phyloP scores from a whole-genome alignment of 345 rosid species.

The Mercurialis annua region DNA sequence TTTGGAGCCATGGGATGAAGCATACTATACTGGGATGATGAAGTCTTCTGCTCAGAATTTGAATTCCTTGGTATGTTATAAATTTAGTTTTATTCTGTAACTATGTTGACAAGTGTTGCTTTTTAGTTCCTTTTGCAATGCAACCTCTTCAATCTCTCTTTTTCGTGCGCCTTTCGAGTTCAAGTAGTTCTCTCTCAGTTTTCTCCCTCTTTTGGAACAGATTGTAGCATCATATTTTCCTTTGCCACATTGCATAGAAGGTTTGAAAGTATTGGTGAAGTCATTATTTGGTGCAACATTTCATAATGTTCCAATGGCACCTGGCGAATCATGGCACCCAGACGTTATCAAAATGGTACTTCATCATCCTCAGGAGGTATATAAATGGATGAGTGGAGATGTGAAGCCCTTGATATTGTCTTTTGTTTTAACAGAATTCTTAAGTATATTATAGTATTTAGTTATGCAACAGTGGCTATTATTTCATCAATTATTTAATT shows the following conservation, averaged over 20 bases:
- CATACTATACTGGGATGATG: slow-evolving; percentile 77
- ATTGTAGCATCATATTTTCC: slow-evolving; percentile 87
- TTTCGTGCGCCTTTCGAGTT: background rate
- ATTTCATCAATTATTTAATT: background rate
- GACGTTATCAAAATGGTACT: slow-evolving; percentile 79
- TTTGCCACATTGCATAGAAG: slow-evolving; percentile 76
- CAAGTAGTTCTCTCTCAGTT: background rate
- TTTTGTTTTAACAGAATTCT: background rate
- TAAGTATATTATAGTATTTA: background rate
- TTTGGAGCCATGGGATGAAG: slow-evolving; percentile 96
- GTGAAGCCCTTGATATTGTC: background rate
- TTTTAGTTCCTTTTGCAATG: background rate
- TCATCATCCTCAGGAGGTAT: slow-evolving; percentile 91
- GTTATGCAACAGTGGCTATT: background rate
- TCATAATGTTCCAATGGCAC: slow-evolving; percentile 54
- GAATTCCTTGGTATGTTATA: slow-evolving; percentile 65
- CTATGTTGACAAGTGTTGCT: background rate
- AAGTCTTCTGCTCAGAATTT: slow-evolving; percentile 68
- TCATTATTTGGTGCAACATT: slow-evolving; percentile 84
- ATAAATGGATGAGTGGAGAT: slow-evolving; percentile 9
- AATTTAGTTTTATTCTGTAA: slow-evolving; percentile 18
- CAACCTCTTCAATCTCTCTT: background rate
- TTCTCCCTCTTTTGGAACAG: slow-evolving; percentile 36
- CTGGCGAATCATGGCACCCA: slow-evolving; percentile 97
- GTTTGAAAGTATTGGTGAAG: slow-evolving; percentile 68